A percentile compares a stretch with the other conserved stretches of the same genome.
phyloP scores from a whole-genome alignment of 306 rosid species.

The Glycine soja region DNA sequence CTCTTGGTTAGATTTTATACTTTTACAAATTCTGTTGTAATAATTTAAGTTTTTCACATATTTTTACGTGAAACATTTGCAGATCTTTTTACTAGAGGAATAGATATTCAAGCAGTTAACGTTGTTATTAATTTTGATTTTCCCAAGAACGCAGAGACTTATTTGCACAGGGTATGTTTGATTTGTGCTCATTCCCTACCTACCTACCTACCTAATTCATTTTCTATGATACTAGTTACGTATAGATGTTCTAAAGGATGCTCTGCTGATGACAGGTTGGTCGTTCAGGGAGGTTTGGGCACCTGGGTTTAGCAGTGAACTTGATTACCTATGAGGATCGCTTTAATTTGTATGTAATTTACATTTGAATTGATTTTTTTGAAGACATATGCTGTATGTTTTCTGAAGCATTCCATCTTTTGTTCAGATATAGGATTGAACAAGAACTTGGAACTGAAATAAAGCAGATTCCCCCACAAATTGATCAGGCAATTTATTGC shows the following conservation, averaged over 20 bases:
- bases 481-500: slow-evolving; percentile 98
- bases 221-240: neutral
- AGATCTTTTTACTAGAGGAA: slow-evolving; percentile 98
- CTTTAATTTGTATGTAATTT: slow-evolving; percentile 77
- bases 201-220: neutral
- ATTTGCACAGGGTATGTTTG: slow-evolving; percentile 86
- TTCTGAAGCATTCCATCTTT: slow-evolving; percentile 23
- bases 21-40: neutral
- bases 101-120: slow-evolving; percentile 97
- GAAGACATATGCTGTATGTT: neutral
- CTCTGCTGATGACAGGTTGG: slow-evolving; percentile 73
- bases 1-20: slow-evolving; percentile 17
- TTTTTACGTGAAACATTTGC: slow-evolving; percentile 45
- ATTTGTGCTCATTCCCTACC: slow-evolving; percentile 14
- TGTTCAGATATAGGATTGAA: slow-evolving; percentile 92
- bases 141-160: slow-evolving; percentile 95
- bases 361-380: slow-evolving; percentile 15
- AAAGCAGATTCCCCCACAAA: slow-evolving; percentile 94
- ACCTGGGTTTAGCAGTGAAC: slow-evolving; percentile 98
- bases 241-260: slow-evolving; percentile 32
- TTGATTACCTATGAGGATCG: slow-evolving; percentile 98
- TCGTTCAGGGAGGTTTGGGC: slow-evolving; percentile 99
- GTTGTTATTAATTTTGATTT: slow-evolving; percentile 97
- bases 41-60: neutral
- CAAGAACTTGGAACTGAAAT: slow-evolving; percentile 99